Evolutionary conservation across 2,329 filamentous ascomycete genomes (phyloP).

Genomic region (Cercospora sesami): DNA sequence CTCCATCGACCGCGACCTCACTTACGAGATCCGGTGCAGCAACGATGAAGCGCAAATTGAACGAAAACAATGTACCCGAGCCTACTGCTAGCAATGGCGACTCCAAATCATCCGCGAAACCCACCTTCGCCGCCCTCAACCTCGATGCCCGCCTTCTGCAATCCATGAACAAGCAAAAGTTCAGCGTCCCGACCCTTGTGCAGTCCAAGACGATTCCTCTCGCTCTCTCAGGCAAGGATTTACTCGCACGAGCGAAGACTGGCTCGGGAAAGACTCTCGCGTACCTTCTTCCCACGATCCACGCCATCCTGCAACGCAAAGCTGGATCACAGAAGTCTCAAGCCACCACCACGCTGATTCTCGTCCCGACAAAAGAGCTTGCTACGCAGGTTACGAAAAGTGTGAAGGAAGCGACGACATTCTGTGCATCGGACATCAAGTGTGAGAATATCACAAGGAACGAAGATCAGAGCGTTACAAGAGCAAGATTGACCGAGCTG

Average conservation of each 20-base stretch:
- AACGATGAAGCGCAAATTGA: constrained; percentile 52
- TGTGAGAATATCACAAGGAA: constrained; percentile 87
- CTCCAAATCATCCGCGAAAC: constrained; percentile 13
- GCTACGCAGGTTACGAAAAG: constrained; percentile 85
- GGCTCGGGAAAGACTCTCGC: constrained; percentile 98
- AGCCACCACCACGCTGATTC: constrained; percentile 72
- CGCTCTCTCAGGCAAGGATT: constrained; percentile 81
- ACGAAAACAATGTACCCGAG: constrained; percentile 51
- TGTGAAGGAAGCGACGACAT: constrained; percentile 73
- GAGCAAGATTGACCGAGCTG: constrained; percentile 77
- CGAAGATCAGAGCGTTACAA: constrained; percentile 83
- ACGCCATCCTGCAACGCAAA: constrained; percentile 79
- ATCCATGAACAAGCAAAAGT: constrained; percentile 80
- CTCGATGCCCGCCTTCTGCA: constrained; percentile 85
- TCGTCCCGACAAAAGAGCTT: constrained; percentile 92
- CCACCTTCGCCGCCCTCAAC: constrained; percentile 72
- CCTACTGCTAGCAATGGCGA: constrained; percentile 9
- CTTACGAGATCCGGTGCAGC: background rate
- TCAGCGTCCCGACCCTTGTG: constrained; percentile 81
- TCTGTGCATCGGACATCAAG: constrained; percentile 80
- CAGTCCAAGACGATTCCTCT: constrained; percentile 86
- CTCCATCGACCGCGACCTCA: background rate
- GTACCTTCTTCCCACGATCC: constrained; percentile 85
- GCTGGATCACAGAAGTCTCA: constrained; percentile 51
- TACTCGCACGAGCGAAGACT: constrained; percentile 89